phyloP scores from a whole-genome alignment of 331 rosid species.

The Arachis monticola region DNA sequence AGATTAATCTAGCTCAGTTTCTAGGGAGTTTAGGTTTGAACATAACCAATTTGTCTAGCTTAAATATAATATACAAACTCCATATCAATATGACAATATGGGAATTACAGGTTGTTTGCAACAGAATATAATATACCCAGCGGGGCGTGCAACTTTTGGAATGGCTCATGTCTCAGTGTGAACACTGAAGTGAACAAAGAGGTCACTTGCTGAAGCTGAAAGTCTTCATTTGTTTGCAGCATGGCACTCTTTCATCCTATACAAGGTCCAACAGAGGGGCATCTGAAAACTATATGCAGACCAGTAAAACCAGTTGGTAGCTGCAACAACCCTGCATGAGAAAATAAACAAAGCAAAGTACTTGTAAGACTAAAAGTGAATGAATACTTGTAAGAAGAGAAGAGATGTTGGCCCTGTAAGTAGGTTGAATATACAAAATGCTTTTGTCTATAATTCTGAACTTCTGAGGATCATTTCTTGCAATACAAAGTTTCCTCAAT shows the following conservation, averaged over 20 bases:
- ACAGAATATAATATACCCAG: not conserved
- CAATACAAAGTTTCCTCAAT: slow-evolving; percentile 75
- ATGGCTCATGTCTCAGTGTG: slow-evolving; percentile 8
- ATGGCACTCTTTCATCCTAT: slow-evolving; percentile 4
- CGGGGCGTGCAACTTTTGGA: slow-evolving; percentile 5
- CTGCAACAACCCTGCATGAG: slow-evolving; percentile 29
- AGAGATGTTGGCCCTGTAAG: slow-evolving; percentile 41
- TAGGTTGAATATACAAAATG: slow-evolving; percentile 20
- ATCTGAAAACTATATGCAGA: not conserved
- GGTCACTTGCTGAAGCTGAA: slow-evolving; percentile 35
- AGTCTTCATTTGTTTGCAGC: slow-evolving; percentile 24
- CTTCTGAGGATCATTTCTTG: slow-evolving; percentile 39
- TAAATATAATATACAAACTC: too few species aligned
- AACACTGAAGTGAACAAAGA: slow-evolving; percentile 3
- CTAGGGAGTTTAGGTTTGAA: too few species aligned
- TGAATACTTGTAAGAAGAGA: not conserved
- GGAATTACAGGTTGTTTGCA: too few species aligned
- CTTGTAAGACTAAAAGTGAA: slow-evolving; percentile 17
- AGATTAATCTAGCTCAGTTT: too few species aligned
- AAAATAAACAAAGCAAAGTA: slow-evolving; percentile 31
- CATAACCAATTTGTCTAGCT: too few species aligned
- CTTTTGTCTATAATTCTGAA: not conserved
- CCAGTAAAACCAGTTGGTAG: slow-evolving; percentile 15
- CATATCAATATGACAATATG: too few species aligned
- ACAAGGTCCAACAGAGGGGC: slow-evolving; percentile 13